Conservation (phyloP, 192 early-diverging fungal genomes). For the Allomyces macrogynus region DNA sequence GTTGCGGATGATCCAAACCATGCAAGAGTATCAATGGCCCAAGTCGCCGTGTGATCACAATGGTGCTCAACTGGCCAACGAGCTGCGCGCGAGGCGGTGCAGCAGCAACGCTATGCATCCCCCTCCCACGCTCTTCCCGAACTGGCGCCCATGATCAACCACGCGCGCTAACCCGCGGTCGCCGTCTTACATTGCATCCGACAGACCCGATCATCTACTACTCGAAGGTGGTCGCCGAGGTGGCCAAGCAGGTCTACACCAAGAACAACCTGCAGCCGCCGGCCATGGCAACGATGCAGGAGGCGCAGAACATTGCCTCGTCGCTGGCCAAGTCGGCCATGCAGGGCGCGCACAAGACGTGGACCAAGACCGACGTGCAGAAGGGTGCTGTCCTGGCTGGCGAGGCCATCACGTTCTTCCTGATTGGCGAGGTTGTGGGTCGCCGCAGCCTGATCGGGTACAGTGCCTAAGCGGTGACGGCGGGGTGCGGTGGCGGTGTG, state of each 20-base stretch:
- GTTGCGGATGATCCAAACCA: too few relatives aligned
- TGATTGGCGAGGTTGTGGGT: slow-evolving; percentile 41
- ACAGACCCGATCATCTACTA: slow-evolving; percentile 17
- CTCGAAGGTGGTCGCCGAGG: slow-evolving; percentile 28
- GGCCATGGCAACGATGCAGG: slow-evolving; percentile 18
- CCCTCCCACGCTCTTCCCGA: too few relatives aligned
- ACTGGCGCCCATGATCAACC: too few relatives aligned
- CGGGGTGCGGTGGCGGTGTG: too few relatives aligned
- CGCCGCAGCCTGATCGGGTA: slow-evolving; percentile 41
- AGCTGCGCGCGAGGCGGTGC: too few relatives aligned
- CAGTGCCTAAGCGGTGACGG: too few relatives aligned
- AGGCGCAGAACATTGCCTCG: slow-evolving; percentile 17
- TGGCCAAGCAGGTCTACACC: slow-evolving; percentile 41
- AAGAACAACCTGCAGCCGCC: slow-evolving; percentile 39
- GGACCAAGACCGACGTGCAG: slow-evolving; percentile 18
- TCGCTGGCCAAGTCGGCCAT: slow-evolving; percentile 17
- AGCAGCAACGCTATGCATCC: too few relatives aligned
- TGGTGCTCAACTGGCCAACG: too few relatives aligned
- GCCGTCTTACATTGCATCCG: too few relatives aligned
- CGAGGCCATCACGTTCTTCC: slow-evolving; percentile 36
- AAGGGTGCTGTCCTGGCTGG: slow-evolving; percentile 28
- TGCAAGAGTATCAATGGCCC: too few relatives aligned
- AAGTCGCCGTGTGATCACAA: too few relatives aligned
- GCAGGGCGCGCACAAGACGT: slow-evolving; percentile 19
- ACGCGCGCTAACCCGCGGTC: too few relatives aligned